Percentiles rank a stretch among this genome's conserved stretches.
phyloP scores from a whole-genome alignment of 2,329 filamentous ascomycete species.

The Orbilia quercus region DNA sequence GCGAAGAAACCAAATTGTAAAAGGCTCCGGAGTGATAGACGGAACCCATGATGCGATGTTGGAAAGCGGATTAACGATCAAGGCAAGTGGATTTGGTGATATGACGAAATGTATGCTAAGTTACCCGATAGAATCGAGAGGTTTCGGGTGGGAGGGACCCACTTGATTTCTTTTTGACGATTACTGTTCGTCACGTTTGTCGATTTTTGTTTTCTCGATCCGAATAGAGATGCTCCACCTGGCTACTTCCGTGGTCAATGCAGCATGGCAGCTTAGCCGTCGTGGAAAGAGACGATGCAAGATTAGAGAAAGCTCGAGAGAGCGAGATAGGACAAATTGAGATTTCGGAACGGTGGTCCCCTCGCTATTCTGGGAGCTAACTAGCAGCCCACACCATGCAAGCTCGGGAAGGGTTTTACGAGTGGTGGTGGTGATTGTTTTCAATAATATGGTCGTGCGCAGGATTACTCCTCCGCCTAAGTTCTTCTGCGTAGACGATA shows the following conservation, averaged over 20 bases:
- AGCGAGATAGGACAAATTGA: constrained; percentile 29
- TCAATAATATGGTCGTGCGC: constrained; percentile 25
- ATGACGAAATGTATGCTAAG: constrained; percentile 51
- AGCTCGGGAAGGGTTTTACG: neutral
- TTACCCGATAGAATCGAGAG: constrained; percentile 24
- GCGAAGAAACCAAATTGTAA: too few species aligned
- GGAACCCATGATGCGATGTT: constrained; percentile 13
- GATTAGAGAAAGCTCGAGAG: too few species aligned
- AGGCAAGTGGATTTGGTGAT: constrained; percentile 43
- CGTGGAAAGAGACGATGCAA: neutral
- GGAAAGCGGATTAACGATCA: constrained; percentile 16
- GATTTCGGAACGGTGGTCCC: constrained; percentile 36
- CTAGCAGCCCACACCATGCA: neutral
- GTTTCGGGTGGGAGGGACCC: constrained; percentile 48
- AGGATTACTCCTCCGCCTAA: constrained; percentile 1
- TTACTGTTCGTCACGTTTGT: constrained; percentile 34
- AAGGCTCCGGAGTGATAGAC: constrained; percentile 10
- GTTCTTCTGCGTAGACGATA: constrained; percentile 32
- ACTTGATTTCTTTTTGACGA: constrained; percentile 29
- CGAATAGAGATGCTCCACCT: constrained; percentile 10
- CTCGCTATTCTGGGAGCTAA: constrained; percentile 35
- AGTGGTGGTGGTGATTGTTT: too few species aligned
- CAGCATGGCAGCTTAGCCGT: constrained; percentile 26
- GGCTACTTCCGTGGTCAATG: constrained; percentile 37
- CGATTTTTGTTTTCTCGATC: constrained; percentile 24